Evolutionary conservation across 2,329 filamentous ascomycete species (phyloP).

Genomic region (Graphium sp.): DNA sequence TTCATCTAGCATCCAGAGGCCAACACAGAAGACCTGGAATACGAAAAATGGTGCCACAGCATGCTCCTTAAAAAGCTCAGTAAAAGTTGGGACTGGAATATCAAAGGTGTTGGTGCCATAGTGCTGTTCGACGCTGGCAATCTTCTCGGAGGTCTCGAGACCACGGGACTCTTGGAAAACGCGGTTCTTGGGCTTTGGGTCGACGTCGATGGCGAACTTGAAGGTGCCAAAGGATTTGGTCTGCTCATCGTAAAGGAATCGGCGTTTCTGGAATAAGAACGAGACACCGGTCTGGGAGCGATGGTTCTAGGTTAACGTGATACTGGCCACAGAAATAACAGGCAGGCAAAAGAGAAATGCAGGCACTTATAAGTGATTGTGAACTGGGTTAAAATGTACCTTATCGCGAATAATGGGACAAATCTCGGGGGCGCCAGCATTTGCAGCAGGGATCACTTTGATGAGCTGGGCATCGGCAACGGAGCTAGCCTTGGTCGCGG

Average conservation of each 20-base stretch:
- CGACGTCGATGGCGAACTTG: constrained; percentile 65
- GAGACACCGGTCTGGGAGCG: constrained; percentile 62
- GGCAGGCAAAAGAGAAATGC: neutral
- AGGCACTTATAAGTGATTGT: neutral
- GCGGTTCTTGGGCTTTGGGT: constrained; percentile 65
- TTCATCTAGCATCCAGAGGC: constrained; percentile 95
- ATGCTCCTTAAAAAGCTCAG: constrained; percentile 94
- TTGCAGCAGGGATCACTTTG: constrained; percentile 80
- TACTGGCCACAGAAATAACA: neutral
- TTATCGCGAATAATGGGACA: constrained; percentile 65
- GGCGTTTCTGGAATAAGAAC: constrained; percentile 95
- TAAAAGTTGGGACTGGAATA: constrained; percentile 90
- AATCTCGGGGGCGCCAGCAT: constrained; percentile 80
- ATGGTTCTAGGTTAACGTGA: constrained; percentile 29
- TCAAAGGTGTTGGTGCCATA: constrained; percentile 96
- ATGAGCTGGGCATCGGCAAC: constrained; percentile 68
- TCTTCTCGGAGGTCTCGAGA: constrained; percentile 54
- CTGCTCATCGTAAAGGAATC: constrained; percentile 68
- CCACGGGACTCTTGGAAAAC: constrained; percentile 70
- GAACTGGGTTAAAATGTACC: constrained; percentile 17
- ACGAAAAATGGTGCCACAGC: constrained; percentile 98
- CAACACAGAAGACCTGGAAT: constrained; percentile 97
- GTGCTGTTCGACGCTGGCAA: constrained; percentile 70
- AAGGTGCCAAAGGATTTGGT: constrained; percentile 66
- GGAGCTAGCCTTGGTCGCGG: constrained; percentile 50